Conservation (phyloP, 768 basidiomycete species). For the Cubamyces lactineus region DNA sequence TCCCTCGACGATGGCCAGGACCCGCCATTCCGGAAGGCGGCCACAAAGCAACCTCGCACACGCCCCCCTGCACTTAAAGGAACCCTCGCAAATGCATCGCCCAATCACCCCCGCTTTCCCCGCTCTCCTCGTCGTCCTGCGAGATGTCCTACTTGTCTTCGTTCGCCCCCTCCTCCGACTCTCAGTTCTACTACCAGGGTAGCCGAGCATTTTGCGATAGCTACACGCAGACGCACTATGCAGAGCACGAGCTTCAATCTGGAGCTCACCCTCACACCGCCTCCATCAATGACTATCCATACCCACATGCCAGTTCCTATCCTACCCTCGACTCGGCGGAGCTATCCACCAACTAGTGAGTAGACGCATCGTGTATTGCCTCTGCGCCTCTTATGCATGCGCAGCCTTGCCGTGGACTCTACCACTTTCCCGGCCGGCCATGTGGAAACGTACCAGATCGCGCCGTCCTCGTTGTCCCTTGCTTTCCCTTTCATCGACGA, state of each 20-base stretch:
- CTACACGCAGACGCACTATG: not conserved
- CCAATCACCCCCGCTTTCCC: not conserved
- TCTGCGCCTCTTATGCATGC: no score
- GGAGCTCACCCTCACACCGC: not conserved
- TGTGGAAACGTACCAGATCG: no score
- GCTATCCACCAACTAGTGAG: constrained; percentile 2
- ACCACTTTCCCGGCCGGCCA: no score
- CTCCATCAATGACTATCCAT: not conserved
- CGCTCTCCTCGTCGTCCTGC: not conserved
- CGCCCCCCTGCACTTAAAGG: not conserved
- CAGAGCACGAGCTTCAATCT: not conserved
- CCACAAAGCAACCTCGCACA: not conserved
- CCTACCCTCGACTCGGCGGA: not conserved
- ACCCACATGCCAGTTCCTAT: not conserved
- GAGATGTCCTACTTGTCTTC: not conserved
- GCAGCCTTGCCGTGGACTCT: no score
- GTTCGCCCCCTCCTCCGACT: not conserved
- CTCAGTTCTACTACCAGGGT: not conserved
- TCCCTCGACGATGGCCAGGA: not conserved
- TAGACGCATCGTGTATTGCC: not conserved
- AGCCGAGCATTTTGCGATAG: not conserved
- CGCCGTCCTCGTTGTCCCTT: no score
- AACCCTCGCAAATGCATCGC: not conserved
- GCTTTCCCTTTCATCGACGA: no score
- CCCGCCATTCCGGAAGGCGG: not conserved